phyloP scores from a whole-genome alignment of 139 green algal genomes.

The Mesostigma viride region DNA sequence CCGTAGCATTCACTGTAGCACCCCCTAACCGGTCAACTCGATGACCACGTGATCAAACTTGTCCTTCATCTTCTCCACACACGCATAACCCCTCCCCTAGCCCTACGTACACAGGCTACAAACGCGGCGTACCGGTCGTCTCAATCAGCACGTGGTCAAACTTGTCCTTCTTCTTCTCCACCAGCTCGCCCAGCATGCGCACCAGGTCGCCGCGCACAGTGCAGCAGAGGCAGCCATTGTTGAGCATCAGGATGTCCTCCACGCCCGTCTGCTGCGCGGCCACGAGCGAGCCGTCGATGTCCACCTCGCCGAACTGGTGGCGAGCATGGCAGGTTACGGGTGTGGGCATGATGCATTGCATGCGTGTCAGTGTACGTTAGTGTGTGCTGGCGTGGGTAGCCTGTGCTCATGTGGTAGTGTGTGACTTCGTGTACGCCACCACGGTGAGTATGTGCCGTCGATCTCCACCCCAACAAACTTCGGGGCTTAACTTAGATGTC shows the following conservation, averaged over 20 bases:
- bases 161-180: slow-evolving; percentile 32
- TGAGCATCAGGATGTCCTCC: slow-evolving; percentile 70
- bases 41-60: slow-evolving; percentile 89
- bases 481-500: not conserved
- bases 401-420: not conserved
- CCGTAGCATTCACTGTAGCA: too few relatives aligned
- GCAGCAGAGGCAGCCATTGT: slow-evolving; percentile 95
- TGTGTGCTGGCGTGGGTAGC: slow-evolving; percentile 14
- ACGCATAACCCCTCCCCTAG: not conserved
- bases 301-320: slow-evolving; percentile 94
- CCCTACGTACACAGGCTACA: slow-evolving; percentile 11
- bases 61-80: slow-evolving; percentile 29
- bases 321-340: slow-evolving; percentile 31
- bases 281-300: slow-evolving; percentile 69
- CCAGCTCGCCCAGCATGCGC: slow-evolving; percentile 62
- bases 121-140: slow-evolving; percentile 52
- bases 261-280: slow-evolving; percentile 30
- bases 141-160: slow-evolving; percentile 94
- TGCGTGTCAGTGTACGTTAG: not conserved
- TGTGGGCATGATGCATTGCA: too few relatives aligned
- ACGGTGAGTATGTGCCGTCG: not conserved
- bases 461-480: not conserved
- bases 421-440: not conserved
- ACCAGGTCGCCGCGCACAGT: slow-evolving; percentile 83
- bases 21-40: slow-evolving; percentile 79